These are phyloP conservation scores for Protomyces gravidus DNA, from an alignment of 1,139 yeast species.

Conservation along the genomic window DNA sequence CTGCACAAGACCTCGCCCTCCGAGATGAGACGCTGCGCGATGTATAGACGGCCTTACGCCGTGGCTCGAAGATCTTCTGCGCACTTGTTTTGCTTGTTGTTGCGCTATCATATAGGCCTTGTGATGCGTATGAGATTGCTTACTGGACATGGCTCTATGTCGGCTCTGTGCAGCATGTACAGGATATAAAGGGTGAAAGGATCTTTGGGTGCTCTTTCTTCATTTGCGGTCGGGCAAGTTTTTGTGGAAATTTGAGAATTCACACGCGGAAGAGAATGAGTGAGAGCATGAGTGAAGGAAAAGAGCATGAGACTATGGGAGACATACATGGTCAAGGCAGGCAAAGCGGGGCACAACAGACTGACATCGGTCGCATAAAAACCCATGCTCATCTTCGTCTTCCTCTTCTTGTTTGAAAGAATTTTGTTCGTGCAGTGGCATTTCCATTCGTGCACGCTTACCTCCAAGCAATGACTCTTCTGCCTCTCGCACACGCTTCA, in stretches of 20 bases:
- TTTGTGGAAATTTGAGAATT: neutral
- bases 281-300: too few relatives aligned
- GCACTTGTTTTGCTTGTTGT: neutral
- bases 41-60: neutral
- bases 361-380: slow-evolving; percentile 6
- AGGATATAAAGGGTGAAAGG: neutral
- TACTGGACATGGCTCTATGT: neutral
- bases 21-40: neutral
- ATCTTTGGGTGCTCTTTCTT: neutral
- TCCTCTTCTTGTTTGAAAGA: neutral
- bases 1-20: neutral
- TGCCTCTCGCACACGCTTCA: neutral
- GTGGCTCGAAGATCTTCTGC: neutral
- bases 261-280: neutral
- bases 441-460: neutral
- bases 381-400: slow-evolving; percentile 10
- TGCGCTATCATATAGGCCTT: neutral
- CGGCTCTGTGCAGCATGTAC: neutral
- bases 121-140: neutral
- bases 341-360: slow-evolving; percentile 26
- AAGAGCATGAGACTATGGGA: too few relatives aligned
- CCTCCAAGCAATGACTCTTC: neutral
- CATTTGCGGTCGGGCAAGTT: neutral
- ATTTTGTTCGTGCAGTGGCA: too few relatives aligned
- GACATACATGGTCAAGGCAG: slow-evolving; percentile 11